Evolutionary conservation across 306 rosid genomes (phyloP).

Genomic region (Acacia confusa): DNA sequence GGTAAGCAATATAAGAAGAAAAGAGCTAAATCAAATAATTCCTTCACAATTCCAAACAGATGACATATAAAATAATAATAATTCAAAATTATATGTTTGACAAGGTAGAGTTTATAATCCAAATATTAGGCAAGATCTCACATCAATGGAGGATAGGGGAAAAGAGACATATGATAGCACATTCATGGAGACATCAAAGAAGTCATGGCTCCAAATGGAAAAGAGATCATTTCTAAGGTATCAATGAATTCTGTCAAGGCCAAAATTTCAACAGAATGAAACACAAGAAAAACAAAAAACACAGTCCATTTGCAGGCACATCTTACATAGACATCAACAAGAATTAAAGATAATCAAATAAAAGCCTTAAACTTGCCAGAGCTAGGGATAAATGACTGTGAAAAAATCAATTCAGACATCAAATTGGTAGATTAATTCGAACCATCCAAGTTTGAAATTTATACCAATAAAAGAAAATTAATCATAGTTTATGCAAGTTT

Average conservation of each 20-base stretch:
- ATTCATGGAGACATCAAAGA: no score
- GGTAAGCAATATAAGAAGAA: neutral
- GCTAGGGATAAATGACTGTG: neutral
- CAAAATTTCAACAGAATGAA: neutral
- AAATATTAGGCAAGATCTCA: neutral
- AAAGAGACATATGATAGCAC: neutral
- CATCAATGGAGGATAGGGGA: neutral
- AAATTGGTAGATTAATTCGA: neutral
- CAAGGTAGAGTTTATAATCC: neutral
- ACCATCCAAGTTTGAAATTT: neutral
- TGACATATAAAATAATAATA: neutral
- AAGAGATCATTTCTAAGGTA: neutral
- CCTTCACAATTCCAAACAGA: neutral
- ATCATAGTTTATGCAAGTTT: neutral
- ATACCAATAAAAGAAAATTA: neutral
- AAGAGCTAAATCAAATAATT: neutral
- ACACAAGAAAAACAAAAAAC: neutral
- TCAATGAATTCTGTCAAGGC: neutral
- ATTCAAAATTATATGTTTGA: neutral
- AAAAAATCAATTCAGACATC: neutral
- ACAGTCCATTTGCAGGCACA: neutral
- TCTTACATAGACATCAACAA: neutral
- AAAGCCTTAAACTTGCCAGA: neutral
- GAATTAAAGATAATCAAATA: neutral
- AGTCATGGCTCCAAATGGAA: neutral